These are phyloP conservation scores for Lyophyllum decastes DNA, from an alignment of 768 basidiomycete genomes.

Conservation along the genomic window DNA sequence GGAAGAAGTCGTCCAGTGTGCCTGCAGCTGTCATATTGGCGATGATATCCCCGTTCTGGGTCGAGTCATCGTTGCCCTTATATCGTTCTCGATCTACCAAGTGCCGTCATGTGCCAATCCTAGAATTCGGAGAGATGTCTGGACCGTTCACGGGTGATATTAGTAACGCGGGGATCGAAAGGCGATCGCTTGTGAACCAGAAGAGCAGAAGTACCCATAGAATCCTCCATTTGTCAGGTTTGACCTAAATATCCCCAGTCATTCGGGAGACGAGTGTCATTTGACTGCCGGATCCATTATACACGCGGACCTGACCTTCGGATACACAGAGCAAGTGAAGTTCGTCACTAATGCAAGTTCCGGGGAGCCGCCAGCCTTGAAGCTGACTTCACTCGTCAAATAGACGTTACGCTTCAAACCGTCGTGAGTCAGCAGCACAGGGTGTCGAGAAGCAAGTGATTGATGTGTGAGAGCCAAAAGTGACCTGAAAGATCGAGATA, in stretches of 20 bases:
- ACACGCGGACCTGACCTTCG: too few relatives aligned
- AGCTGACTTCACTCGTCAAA: background rate
- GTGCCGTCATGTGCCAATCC: background rate
- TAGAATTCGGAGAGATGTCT: background rate
- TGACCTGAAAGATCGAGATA: background rate
- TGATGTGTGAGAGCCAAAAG: background rate
- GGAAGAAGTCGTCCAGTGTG: conserved; percentile 26
- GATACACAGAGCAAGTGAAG: background rate
- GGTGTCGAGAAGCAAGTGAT: background rate
- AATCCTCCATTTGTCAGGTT: background rate
- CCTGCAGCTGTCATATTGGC: background rate
- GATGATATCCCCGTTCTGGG: background rate
- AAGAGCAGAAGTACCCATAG: background rate
- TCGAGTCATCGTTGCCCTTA: background rate
- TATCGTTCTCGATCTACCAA: background rate
- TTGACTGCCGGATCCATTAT: background rate
- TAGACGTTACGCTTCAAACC: background rate
- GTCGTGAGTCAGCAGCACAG: background rate
- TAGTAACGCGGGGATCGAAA: background rate
- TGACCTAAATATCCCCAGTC: background rate
- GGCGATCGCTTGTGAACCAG: background rate
- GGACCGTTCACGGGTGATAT: background rate
- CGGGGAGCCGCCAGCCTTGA: background rate
- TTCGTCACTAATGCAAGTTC: background rate
- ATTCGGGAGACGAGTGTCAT: background rate